Conservation (phyloP, 352 stramenopile genomes). For the Globisporangium radiosum region DNA sequence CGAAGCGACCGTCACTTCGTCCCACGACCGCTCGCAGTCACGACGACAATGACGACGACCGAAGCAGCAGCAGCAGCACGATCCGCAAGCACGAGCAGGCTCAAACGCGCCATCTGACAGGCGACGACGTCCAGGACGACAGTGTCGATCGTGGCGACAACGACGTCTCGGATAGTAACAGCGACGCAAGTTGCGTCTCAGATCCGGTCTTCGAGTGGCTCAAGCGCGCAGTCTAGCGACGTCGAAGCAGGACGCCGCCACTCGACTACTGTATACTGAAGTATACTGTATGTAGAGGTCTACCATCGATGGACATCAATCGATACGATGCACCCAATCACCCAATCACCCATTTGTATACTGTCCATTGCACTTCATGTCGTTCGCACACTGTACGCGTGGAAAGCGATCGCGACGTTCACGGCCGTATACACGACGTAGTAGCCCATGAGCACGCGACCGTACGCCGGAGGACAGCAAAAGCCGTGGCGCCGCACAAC, state of each 20-base stretch:
- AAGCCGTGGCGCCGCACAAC: conserved; percentile 54
- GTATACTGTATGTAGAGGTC: no score
- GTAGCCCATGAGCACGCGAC: conserved; percentile 54
- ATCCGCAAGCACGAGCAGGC: no score
- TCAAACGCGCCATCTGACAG: neutral
- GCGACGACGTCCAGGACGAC: neutral
- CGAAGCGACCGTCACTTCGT: no score
- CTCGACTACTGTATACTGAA: no score
- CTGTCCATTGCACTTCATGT: neutral
- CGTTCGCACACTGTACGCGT: conserved; percentile 3
- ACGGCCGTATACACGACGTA: conserved; percentile 67
- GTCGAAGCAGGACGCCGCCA: neutral
- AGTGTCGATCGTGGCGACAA: neutral
- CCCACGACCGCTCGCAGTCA: no score
- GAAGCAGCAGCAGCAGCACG: no score
- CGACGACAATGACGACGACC: no score
- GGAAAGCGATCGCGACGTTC: conserved; percentile 58
- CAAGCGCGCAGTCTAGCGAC: conserved; percentile 27
- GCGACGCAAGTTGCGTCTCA: conserved; percentile 27
- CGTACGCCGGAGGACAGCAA: conserved; percentile 63
- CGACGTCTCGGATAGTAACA: conserved; percentile 14
- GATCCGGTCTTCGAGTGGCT: conserved; percentile 60
- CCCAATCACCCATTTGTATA: neutral
- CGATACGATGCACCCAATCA: neutral
- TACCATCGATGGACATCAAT: no score